These are phyloP conservation scores for Yarrowia bubula DNA, from an alignment of 805 yeast species.

Conservation along the genomic window DNA sequence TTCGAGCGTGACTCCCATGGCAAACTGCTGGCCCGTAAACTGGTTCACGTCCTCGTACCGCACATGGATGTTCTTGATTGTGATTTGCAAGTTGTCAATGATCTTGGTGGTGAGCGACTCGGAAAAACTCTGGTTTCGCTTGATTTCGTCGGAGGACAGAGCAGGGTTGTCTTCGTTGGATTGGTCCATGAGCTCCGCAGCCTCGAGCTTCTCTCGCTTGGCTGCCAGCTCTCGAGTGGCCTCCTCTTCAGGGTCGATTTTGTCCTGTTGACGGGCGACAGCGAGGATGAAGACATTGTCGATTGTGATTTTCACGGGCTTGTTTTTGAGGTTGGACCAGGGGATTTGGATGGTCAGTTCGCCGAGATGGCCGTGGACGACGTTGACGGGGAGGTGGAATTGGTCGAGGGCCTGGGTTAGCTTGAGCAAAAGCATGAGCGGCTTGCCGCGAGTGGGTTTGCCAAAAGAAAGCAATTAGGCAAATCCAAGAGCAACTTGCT, in stretches of 20 bases:
- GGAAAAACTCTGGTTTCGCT: slow-evolving; percentile 74
- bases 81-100: slow-evolving; percentile 86
- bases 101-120: slow-evolving; percentile 85
- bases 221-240: slow-evolving; percentile 61
- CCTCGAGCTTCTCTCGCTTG: slow-evolving; percentile 64
- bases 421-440: background rate
- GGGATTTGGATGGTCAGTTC: slow-evolving; percentile 89
- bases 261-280: slow-evolving; percentile 62
- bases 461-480: no score
- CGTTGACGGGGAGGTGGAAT: slow-evolving; percentile 80
- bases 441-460: no score
- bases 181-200: slow-evolving; percentile 54
- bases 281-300: slow-evolving; percentile 86
- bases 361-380: slow-evolving; percentile 86
- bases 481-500: no score
- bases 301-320: slow-evolving; percentile 84
- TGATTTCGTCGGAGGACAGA: slow-evolving; percentile 38
- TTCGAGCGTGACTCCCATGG: slow-evolving; percentile 76
- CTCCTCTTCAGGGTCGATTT: slow-evolving; percentile 59
- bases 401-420: slow-evolving; percentile 65
- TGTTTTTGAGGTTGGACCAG: slow-evolving; percentile 89
- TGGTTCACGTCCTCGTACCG: slow-evolving; percentile 78
- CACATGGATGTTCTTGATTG: slow-evolving; percentile 85
- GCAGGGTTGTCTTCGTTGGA: slow-evolving; percentile 42
- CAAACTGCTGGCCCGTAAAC: slow-evolving; percentile 59